Evolutionary conservation across 2,329 filamentous ascomycete genomes (phyloP), one percentile per base, ranked within the genome.

Genomic region (Ceratocystis alfenasii): DNA sequence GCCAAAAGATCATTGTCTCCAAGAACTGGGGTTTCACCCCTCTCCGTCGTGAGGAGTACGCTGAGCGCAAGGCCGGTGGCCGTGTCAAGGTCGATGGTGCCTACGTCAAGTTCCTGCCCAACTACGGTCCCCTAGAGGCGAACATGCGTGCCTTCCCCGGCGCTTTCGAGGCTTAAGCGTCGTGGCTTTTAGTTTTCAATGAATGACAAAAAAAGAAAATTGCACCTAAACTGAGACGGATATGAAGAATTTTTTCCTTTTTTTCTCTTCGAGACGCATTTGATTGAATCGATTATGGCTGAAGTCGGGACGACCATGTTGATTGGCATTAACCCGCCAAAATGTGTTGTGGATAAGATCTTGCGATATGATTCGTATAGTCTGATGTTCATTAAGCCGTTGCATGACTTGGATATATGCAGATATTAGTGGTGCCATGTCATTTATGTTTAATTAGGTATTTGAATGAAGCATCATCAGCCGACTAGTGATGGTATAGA

Each of bases 1-100:
- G 94, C 82, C 94, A 99, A 87, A 99, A 99, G 91, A 97, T 99
- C 83, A 96, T 99, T 76, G 88, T 97, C 82, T 95, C 89, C 85
- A 99, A 97, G 91, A 99, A 99, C 87, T 99, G 94, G 94, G 94
- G 94, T 74, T 99, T 99, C 89, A 99, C 94, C 70, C 92, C 92
- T 77, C 90, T 99, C 75, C 88, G 90, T 76, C 92, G 94, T 74
- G 94, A 97, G 74, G 94, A 99, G 80, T 99, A 97, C 83, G 83
- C 95, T 77, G 86, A 91, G 80, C 89, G 93, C 83, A 95, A 95
- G 86, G 84, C 90, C 77, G 88, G 87, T 75, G 94, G 94, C 77
- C 87, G 86, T 77, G 87, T 99, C 81, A 90, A 93, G 85, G 88
- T 95, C 74, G 94, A 99, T 75, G 94, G 94, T 87, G 94, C 94